Conservation (phyloP, 176 grass and related monocot genomes). For the Tillandsia leiboldiana region DNA sequence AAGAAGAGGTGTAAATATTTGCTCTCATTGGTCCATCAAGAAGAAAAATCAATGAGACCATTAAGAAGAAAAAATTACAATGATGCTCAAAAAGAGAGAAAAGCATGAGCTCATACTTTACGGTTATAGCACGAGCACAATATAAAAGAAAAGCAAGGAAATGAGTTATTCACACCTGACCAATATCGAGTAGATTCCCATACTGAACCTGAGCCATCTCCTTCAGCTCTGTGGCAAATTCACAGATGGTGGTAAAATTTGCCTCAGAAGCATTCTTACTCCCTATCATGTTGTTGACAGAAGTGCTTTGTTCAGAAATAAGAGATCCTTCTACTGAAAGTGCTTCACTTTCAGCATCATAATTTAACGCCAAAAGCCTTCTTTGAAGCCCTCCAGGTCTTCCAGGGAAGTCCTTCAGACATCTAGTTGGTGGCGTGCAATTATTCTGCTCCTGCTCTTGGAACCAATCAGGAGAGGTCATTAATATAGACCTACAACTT, state of each 20-base stretch:
- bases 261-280: slow-evolving; percentile 35
- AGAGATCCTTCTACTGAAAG: slow-evolving; percentile 62
- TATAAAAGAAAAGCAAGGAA: slow-evolving; percentile 5
- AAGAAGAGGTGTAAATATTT: not conserved
- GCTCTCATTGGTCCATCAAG: not conserved
- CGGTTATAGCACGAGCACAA: not conserved
- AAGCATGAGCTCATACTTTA: not conserved
- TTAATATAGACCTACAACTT: slow-evolving; percentile 62
- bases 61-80: not conserved
- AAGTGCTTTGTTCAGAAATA: slow-evolving; percentile 54
- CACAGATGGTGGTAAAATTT: slow-evolving; percentile 54
- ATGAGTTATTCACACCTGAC: slow-evolving; percentile 31
- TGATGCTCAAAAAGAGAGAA: not conserved
- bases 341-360: slow-evolving; percentile 45
- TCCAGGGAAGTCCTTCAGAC: slow-evolving; percentile 53
- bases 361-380: slow-evolving; percentile 35
- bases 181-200: slow-evolving; percentile 32
- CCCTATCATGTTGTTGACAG: slow-evolving; percentile 25
- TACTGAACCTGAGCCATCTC: slow-evolving; percentile 79
- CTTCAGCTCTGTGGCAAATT: slow-evolving; percentile 78
- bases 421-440: slow-evolving; percentile 62
- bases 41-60: not conserved
- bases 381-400: slow-evolving; percentile 52
- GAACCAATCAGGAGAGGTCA: slow-evolving; percentile 34
- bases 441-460: slow-evolving; percentile 39